Base-by-base conservation (phyloP, 176 grass and related monocot species). In the Avena sativa region DNA sequence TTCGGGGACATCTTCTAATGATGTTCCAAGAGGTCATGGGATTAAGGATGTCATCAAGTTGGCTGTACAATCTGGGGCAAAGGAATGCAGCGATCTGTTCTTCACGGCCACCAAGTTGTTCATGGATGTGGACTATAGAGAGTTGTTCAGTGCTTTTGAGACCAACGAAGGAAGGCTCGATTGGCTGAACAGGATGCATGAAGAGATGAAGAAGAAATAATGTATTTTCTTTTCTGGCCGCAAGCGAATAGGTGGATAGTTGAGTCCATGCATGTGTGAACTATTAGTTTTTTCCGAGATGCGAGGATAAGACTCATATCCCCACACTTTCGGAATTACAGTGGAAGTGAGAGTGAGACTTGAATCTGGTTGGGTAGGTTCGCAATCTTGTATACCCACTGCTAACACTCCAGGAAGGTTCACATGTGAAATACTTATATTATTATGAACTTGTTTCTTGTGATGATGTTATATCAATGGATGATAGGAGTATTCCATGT, bases 181-280 rank as follows among this genome's bases (percentile, higher is more conserved):
- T 52, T 76, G 23, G 73, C 73, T 76, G 48, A 76, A 76, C 23
- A 53, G 23, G 25, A 76, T 76, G 73, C 73, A 76, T 76, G 73
- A 76, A 76, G 48, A 76, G 25, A 76, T 53, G 73, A 76, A 76
- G 72, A 75, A 74, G 72, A 75, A 76, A 17, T 76, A 76, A 76
- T 53, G 48, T 52, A 17, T 53, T 51, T 76, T 48, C 48, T 53
- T 76, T 48, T 51, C 72, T 76, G 14, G 3, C 8, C 3, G 30
- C 32, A 19, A 40, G 34, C 8, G 10, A 23, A 70, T 70, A 70
- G 32, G 16, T 43, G 8, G 67, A 20, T 70, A 70, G 32, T 40
- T 38, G 15, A 40, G 16, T 69, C 6, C 66, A 69, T 69, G 32
- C 66, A 38, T 70, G 66, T 70, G 7, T 70, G 32, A 30, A 76